These are phyloP conservation scores for Glebionis coronaria DNA, from an alignment of 129 eudicot genomes.

Conservation along the genomic window DNA sequence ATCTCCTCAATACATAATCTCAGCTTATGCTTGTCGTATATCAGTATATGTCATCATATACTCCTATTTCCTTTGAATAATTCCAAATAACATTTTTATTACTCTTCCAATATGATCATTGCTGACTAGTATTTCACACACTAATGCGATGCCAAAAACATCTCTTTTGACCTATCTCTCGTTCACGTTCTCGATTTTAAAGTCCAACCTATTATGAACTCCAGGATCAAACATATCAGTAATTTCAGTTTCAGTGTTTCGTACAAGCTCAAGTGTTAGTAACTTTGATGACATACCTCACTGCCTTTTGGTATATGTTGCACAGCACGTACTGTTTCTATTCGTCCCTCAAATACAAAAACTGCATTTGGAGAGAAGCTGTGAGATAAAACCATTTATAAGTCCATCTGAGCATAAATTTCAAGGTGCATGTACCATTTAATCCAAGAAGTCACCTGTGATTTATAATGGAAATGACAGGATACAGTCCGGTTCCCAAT, in stretches of 20 bases:
- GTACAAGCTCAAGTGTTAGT: neutral
- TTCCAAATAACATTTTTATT: neutral
- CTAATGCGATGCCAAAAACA: too few relatives aligned
- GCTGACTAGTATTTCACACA: neutral
- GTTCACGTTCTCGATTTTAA: too few relatives aligned
- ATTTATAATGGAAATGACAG: slow-evolving; percentile 75
- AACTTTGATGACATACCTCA: slow-evolving; percentile 54
- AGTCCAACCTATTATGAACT: too few relatives aligned
- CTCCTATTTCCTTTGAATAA: neutral
- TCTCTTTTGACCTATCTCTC: too few relatives aligned
- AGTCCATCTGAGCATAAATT: slow-evolving; percentile 12
- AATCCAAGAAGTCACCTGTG: slow-evolving; percentile 62
- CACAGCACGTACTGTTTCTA: slow-evolving; percentile 81
- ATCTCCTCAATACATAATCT: neutral
- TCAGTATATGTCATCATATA: neutral
- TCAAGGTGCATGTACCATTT: slow-evolving; percentile 6
- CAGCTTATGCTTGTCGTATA: slow-evolving; percentile 3
- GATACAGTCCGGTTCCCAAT: slow-evolving; percentile 86
- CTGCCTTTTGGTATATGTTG: slow-evolving; percentile 80
- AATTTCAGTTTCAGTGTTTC: too few relatives aligned
- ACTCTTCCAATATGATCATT: neutral
- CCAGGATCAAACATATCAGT: too few relatives aligned
- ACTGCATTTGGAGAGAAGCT: slow-evolving; percentile 95
- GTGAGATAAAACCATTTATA: slow-evolving; percentile 29
- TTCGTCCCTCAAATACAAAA: slow-evolving; percentile 81